Conservation (phyloP, 805 yeast species). For the Ogataea allantospora region DNA sequence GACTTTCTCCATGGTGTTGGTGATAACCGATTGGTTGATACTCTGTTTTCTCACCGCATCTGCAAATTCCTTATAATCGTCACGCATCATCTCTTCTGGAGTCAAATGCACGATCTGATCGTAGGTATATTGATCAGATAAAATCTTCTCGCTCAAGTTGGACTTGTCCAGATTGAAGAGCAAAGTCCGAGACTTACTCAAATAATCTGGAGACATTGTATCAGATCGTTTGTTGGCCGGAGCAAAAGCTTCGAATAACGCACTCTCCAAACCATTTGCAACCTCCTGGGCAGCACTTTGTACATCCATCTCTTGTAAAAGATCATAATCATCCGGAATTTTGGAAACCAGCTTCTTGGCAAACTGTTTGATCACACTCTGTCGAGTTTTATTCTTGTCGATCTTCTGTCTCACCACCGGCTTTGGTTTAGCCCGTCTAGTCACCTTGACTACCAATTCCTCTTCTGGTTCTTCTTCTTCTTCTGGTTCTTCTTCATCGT, state of each 20-base stretch:
- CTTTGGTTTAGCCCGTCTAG: slow-evolving; percentile 1
- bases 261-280: slow-evolving; percentile 53
- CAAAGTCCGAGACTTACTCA: slow-evolving; percentile 66
- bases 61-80: slow-evolving; percentile 71
- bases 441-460: slow-evolving; percentile 5
- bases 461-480: slow-evolving; percentile 10
- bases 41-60: slow-evolving; percentile 69
- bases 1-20: slow-evolving; percentile 44
- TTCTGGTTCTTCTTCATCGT: slow-evolving; percentile 9
- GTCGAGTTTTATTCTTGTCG: slow-evolving; percentile 39
- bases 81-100: slow-evolving; percentile 67
- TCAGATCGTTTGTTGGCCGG: slow-evolving; percentile 14
- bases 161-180: slow-evolving; percentile 61
- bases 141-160: slow-evolving; percentile 55
- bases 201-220: slow-evolving; percentile 41
- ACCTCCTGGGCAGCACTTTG: slow-evolving; percentile 41
- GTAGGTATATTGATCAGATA: slow-evolving; percentile 52
- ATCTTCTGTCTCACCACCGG: slow-evolving; percentile 10
- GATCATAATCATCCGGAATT: slow-evolving; percentile 36
- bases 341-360: slow-evolving; percentile 41
- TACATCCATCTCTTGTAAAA: slow-evolving; percentile 18
- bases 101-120: slow-evolving; percentile 60
- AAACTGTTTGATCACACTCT: slow-evolving; percentile 53
- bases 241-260: slow-evolving; percentile 37
- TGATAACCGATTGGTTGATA: slow-evolving; percentile 65